These are phyloP conservation scores for Tricholoma hemisulphureum DNA, from an alignment of 768 basidiomycete genomes.

Conservation along the genomic window DNA sequence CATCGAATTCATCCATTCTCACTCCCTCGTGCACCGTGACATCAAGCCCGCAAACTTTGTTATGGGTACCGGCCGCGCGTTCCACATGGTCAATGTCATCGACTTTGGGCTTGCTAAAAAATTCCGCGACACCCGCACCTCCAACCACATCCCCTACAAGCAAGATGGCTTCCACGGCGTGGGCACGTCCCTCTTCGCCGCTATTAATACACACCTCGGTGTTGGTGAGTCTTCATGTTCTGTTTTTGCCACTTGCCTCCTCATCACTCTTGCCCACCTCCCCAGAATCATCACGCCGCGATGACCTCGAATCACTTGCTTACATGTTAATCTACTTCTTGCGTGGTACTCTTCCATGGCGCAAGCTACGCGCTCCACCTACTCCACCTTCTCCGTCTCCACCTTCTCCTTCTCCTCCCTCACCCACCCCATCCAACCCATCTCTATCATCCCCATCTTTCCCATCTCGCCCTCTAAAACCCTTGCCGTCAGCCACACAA, in stretches of 20 bases:
- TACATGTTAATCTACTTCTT: slow-evolving; percentile 85
- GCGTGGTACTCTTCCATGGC: slow-evolving; percentile 76
- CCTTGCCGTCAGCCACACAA: neutral
- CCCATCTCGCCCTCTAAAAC: neutral
- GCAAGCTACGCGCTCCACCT: slow-evolving; percentile 60
- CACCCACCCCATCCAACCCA: slow-evolving; percentile 19
- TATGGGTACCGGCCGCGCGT: slow-evolving; percentile 68
- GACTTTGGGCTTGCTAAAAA: slow-evolving; percentile 86
- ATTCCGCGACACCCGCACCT: slow-evolving; percentile 64
- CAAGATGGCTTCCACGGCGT: slow-evolving; percentile 78
- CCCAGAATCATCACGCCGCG: slow-evolving; percentile 70
- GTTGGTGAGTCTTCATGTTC: slow-evolving; percentile 50
- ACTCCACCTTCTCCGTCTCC: slow-evolving; percentile 29
- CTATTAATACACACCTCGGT: slow-evolving; percentile 73
- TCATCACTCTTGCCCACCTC: slow-evolving; percentile 13
- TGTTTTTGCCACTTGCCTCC: slow-evolving; percentile 2
- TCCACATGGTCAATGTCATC: slow-evolving; percentile 84
- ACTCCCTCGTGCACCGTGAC: slow-evolving; percentile 93
- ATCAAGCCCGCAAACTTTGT: slow-evolving; percentile 99
- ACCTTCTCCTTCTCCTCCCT: slow-evolving; percentile 24
- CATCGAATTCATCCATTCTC: slow-evolving; percentile 94
- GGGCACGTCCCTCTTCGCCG: slow-evolving; percentile 74
- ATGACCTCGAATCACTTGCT: slow-evolving; percentile 76
- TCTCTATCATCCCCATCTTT: slow-evolving; percentile 7
- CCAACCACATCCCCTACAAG: slow-evolving; percentile 67